Base-by-base conservation (phyloP, 139 green algal species). In the Chlorella sp. region DNA sequence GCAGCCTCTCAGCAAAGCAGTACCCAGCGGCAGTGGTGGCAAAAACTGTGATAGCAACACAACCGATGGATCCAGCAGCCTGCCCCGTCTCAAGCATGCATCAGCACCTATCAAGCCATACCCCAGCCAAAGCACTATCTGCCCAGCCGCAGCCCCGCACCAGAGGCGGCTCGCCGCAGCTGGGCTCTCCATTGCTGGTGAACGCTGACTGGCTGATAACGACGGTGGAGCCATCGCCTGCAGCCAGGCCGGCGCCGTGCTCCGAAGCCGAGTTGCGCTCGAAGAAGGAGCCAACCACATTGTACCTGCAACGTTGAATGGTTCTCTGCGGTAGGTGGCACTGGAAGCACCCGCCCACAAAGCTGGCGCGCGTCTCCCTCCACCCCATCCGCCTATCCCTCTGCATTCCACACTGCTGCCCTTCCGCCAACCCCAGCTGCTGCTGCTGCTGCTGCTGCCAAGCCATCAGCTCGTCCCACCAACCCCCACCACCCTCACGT, bases 231-330 rank as follows among this genome's bases (percentile, higher is more conserved):
- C 83, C 83, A 25, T 83, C 72, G 0, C 47, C 23, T 3, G 71
- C 23, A 17, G 44, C 73, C 32, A 86, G 17, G 25, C 73, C 83
- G 16, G 73, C 83, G 15, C 83, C 83, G 17, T 47, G 38, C 28
- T 85, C 74, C 17, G n/a, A 41, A 1, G 83, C 83, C 21, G 39
- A 55, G 74, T 88, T 88, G 30, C 36, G 30, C 6, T n/a, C 47
- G 26, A 86, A 86, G 6, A 41, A 36, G 9, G 38, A n/a, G 65
- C 64, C 65, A n/a, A 41, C 38, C 1, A 86, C 9, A 3, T 38
- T 15, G 28, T 82, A 36, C 26, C 68, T 75, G 63, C 44, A 51
- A 9, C 44, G 44, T n/a, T n/a, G n/a, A n/a, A n/a, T n/a, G n/a
- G n/a, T n/a, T n/a, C n/a, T n/a, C n/a, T n/a, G n/a, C n/a, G n/a